These are phyloP conservation scores for Agrostemma githago DNA, from an alignment of 148 eudicot species.

Conservation along the genomic window DNA sequence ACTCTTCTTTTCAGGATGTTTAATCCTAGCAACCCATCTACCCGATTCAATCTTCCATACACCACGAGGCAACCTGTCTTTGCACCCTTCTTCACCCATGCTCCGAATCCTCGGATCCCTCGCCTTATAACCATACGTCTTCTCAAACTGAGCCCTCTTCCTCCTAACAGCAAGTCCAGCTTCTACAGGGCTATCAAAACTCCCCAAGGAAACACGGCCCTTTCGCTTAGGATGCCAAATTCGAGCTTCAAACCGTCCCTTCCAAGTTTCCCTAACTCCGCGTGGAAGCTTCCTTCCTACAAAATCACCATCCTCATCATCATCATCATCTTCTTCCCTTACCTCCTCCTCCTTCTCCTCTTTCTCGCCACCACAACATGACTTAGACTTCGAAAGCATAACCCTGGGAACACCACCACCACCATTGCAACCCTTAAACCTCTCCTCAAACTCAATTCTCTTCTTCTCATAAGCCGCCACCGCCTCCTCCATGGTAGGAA, in stretches of 20 bases:
- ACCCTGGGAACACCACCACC: slow-evolving; percentile 8
- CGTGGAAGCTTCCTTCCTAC: slow-evolving; percentile 6
- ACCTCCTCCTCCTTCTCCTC: slow-evolving; percentile 13
- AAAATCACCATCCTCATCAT: not conserved
- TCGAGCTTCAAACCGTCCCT: slow-evolving; percentile 18
- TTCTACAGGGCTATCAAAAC: slow-evolving; percentile 1
- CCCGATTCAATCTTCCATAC: not conserved
- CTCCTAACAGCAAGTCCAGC: slow-evolving; percentile 23
- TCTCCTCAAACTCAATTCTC: slow-evolving; percentile 22
- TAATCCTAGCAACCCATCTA: slow-evolving; percentile 5
- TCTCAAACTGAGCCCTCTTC: slow-evolving; percentile 24
- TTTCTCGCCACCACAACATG: not conserved
- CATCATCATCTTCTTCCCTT: not conserved
- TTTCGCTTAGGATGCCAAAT: slow-evolving; percentile 25
- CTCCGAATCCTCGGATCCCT: not conserved
- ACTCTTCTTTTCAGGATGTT: slow-evolving; percentile 26
- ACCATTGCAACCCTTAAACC: slow-evolving; percentile 7
- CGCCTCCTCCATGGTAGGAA: slow-evolving; percentile 22
- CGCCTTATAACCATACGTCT: slow-evolving; percentile 12
- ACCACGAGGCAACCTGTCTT: slow-evolving; percentile 7
- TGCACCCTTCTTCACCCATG: not conserved
- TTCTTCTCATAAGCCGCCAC: slow-evolving; percentile 20
- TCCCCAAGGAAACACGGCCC: slow-evolving; percentile 16
- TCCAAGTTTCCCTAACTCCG: slow-evolving; percentile 15
- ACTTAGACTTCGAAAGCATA: slow-evolving; percentile 18